Evolutionary conservation across 1,284 basidiomycete species (phyloP).

Genomic region (Rhodotorula sp.): DNA sequence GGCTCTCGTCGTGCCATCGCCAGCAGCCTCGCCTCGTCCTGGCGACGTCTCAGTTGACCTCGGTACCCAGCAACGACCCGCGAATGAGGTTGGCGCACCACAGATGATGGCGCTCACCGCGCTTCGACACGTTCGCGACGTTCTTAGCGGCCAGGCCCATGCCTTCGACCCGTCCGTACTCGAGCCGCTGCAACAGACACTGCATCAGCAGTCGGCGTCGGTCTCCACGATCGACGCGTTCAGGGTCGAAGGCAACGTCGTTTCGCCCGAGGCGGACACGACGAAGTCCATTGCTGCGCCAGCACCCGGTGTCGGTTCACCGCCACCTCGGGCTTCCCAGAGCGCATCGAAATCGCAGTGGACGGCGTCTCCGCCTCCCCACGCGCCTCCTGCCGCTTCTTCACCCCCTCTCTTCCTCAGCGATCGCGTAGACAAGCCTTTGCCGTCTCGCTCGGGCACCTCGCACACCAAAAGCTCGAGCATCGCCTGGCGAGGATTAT

Average conservation of each 20-base stretch:
- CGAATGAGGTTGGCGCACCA: background rate
- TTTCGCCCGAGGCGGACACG: background rate
- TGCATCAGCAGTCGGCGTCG: background rate
- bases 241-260: background rate
- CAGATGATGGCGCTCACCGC: conserved; percentile 33
- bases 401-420: background rate
- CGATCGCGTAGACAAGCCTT: too few species aligned
- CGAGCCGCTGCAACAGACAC: conserved; percentile 8
- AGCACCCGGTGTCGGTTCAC: background rate
- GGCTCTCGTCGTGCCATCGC: conserved; percentile 5
- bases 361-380: background rate
- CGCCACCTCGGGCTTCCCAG: background rate
- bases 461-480: too few species aligned
- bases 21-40: too few species aligned
- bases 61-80: too few species aligned
- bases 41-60: too few species aligned
- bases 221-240: background rate
- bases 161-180: conserved; percentile 31
- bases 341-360: background rate
- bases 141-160: conserved; percentile 22
- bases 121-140: conserved; percentile 39
- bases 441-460: too few species aligned
- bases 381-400: background rate
- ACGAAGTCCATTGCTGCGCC: background rate
- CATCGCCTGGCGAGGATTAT: too few species aligned